phyloP scores from a whole-genome alignment of 352 stramenopile genomes.

The Globisporangium parvum region DNA sequence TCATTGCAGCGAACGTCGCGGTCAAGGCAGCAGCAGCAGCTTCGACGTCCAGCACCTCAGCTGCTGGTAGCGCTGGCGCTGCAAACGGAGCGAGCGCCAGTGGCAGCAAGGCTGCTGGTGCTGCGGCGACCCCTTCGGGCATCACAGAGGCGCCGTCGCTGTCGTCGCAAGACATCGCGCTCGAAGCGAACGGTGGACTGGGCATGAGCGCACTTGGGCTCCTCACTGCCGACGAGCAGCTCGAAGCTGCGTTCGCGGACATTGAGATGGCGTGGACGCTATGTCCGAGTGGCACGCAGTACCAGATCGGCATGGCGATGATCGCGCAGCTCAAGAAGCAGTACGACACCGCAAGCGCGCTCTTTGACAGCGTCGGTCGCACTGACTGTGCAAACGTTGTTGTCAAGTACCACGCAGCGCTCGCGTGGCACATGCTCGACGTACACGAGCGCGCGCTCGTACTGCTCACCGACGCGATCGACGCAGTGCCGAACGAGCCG shows the following conservation, averaged over 20 bases:
- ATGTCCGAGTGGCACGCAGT: constrained; percentile 29
- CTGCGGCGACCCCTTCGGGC: neutral
- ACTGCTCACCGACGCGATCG: constrained; percentile 48
- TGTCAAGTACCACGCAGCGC: constrained; percentile 58
- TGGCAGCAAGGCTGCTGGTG: neutral
- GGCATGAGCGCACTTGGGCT: constrained; percentile 11
- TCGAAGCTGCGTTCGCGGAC: constrained; percentile 65
- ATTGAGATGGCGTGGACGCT: constrained; percentile 76
- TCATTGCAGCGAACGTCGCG: constrained; percentile 13
- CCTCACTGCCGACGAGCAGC: constrained; percentile 35
- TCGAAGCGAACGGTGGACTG: constrained; percentile 13
- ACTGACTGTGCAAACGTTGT: constrained; percentile 32
- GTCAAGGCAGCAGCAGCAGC: neutral
- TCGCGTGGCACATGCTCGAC: constrained; percentile 45
- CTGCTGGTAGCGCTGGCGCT: neutral
- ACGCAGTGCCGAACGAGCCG: constrained; percentile 43
- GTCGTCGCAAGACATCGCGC: constrained; percentile 2
- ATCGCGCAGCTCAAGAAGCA: constrained; percentile 58
- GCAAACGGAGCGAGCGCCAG: neutral
- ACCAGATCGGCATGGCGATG: constrained; percentile 72
- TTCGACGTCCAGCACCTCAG: neutral
- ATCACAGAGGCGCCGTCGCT: neutral
- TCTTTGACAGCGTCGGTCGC: constrained; percentile 31
- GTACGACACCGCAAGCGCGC: constrained; percentile 26
- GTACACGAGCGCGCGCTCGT: constrained; percentile 38